phyloP scores from a whole-genome alignment of 2,329 filamentous ascomycete species.

The Stachybotrys echinatus region DNA sequence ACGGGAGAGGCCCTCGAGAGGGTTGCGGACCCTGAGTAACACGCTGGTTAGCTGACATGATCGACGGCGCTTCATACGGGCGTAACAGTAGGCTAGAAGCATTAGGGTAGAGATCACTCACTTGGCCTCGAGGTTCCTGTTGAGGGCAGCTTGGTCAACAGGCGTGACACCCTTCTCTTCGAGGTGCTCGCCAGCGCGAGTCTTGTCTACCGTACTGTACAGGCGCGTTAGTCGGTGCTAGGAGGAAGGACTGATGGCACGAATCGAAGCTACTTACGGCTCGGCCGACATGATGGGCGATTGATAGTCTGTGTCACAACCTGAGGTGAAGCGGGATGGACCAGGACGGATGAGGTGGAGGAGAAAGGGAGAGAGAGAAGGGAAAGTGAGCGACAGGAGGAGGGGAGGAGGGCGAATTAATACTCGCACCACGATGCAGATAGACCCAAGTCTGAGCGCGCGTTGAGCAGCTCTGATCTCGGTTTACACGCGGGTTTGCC shows the following conservation, averaged over 20 bases:
- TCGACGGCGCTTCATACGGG: too few relatives aligned
- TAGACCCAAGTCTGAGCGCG: neutral
- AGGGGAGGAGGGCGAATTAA: neutral
- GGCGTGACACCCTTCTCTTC: conserved; percentile 20
- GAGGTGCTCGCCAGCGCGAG: conserved; percentile 9
- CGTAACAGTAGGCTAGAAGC: neutral
- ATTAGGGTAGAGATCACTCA: conserved; percentile 17
- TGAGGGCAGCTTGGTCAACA: conserved; percentile 28
- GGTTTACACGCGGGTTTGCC: neutral
- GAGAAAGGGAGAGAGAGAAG: neutral
- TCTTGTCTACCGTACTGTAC: conserved; percentile 3
- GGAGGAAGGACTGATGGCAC: neutral
- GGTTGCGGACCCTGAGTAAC: conserved; percentile 36
- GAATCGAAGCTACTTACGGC: neutral
- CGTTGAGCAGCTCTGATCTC: too few relatives aligned
- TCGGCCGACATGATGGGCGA: neutral
- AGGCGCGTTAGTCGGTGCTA: neutral
- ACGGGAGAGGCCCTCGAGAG: conserved; percentile 42
- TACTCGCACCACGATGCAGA: neutral
- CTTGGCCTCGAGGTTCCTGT: conserved; percentile 36
- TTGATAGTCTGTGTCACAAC: neutral
- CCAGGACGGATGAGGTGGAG: conserved; percentile 3
- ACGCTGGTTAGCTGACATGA: neutral
- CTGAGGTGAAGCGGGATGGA: conserved; percentile 4
- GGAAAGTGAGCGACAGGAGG: neutral